A percentile compares a stretch with the other conserved stretches of the same genome.
Evolutionary conservation across 1,139 yeast genomes (phyloP).

Genomic region (Candida pseudoviswanathii): DNA sequence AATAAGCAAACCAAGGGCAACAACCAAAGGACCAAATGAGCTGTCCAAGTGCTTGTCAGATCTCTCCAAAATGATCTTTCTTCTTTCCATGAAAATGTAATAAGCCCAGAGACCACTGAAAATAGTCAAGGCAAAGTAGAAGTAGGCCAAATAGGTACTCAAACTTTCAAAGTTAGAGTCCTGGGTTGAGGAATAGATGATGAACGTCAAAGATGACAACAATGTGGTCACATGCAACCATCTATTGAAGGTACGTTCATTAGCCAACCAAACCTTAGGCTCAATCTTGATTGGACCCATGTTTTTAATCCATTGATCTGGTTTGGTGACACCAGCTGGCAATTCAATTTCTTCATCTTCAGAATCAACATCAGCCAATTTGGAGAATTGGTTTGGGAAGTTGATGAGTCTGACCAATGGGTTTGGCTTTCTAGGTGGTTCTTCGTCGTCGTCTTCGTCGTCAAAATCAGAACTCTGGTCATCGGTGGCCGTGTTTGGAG

Average conservation of each 20-base stretch:
- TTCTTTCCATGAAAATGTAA: slow-evolving; percentile 68
- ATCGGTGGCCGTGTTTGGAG: slow-evolving; percentile 13
- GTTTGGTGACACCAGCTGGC: slow-evolving; percentile 89
- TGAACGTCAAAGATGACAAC: slow-evolving; percentile 82
- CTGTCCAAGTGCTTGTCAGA: slow-evolving; percentile 88
- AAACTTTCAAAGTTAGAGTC: slow-evolving; percentile 58
- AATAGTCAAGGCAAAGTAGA: slow-evolving; percentile 77
- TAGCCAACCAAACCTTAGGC: slow-evolving; percentile 98
- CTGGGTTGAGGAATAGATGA: slow-evolving; percentile 77
- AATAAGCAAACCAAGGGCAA: slow-evolving; percentile 68
- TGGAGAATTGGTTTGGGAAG: slow-evolving; percentile 36
- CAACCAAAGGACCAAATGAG: slow-evolving; percentile 81
- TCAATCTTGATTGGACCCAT: slow-evolving; percentile 93
- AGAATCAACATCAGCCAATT: slow-evolving; percentile 66
- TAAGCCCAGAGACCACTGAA: slow-evolving; percentile 93
- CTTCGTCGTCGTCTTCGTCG: slow-evolving; percentile 46
- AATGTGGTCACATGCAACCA: slow-evolving; percentile 94
- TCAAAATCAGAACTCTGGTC: slow-evolving; percentile 21
- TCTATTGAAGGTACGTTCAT: slow-evolving; percentile 93
- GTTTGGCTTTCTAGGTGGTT: slow-evolving; percentile 23
- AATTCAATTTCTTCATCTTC: slow-evolving; percentile 83
- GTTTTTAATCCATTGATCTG: slow-evolving; percentile 76
- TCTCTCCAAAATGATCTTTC: slow-evolving; percentile 74
- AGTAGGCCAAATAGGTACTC: slow-evolving; percentile 70
- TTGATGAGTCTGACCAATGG: slow-evolving; percentile 26